A percentile compares a stretch with the other conserved stretches of the same genome.
phyloP scores from a whole-genome alignment of 2,329 filamentous ascomycete genomes.

The Alternaria panax region DNA sequence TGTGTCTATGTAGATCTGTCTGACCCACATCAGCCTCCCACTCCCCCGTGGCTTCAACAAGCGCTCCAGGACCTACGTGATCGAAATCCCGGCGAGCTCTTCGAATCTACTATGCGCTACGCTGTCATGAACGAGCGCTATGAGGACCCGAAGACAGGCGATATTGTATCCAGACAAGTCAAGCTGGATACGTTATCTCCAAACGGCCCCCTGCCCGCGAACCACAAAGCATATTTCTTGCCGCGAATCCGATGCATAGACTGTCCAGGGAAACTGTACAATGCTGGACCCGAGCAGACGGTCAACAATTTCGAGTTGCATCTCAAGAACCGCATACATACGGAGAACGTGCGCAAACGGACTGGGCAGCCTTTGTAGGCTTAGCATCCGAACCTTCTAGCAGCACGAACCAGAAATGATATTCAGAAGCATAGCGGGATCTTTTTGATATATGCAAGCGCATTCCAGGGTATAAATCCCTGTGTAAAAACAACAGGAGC shows the following conservation, averaged over 20 bases:
- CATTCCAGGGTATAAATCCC: constrained; percentile 17
- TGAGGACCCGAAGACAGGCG: constrained; percentile 62
- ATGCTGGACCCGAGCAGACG: constrained; percentile 82
- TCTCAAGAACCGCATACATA: constrained; percentile 81
- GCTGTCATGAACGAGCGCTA: constrained; percentile 72
- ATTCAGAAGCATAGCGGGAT: constrained; percentile 13
- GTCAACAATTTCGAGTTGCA: constrained; percentile 94
- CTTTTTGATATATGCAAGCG: constrained; percentile 20
- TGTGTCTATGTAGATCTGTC: constrained; percentile 1
- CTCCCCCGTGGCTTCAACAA: constrained; percentile 82
- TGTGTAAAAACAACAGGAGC: constrained; percentile 32
- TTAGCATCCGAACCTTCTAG: not conserved
- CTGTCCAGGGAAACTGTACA: constrained; percentile 93
- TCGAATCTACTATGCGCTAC: constrained; percentile 92
- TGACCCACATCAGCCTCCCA: constrained; percentile 69
- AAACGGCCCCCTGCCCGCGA: constrained; percentile 63
- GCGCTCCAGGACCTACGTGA: constrained; percentile 76
- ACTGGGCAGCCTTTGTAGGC: constrained; percentile 27
- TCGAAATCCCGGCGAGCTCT: constrained; percentile 78
- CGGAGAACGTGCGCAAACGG: constrained; percentile 45
- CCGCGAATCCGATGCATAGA: constrained; percentile 91
- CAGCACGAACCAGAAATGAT: constrained; percentile 3
- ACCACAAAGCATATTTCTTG: constrained; percentile 80
- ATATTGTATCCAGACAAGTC: constrained; percentile 57
- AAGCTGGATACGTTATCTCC: constrained; percentile 57